phyloP scores from a whole-genome alignment of 164 flowering plant genomes.

The Annona squamosa region DNA sequence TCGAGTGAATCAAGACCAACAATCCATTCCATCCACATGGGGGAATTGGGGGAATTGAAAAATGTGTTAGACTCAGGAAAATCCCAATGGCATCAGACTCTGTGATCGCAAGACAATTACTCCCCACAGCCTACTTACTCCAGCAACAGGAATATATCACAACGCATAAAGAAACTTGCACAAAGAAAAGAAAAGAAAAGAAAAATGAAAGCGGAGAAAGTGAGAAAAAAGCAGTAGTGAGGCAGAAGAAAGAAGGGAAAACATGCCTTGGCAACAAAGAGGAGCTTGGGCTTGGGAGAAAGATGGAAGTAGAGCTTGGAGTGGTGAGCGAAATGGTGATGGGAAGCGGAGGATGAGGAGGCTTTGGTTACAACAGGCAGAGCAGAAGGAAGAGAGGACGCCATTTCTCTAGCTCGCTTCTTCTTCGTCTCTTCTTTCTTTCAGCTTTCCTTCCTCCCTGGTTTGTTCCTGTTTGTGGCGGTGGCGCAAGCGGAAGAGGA shows the following conservation, averaged over 20 bases:
- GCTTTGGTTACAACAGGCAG: constrained; percentile 22
- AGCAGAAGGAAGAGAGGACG: constrained; percentile 25
- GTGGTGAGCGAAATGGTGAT: constrained; percentile 1
- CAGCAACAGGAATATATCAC: neutral
- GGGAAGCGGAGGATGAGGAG: constrained; percentile 13
- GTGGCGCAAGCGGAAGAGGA: neutral
- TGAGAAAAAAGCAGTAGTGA: neutral
- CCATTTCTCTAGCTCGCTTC: constrained; percentile 9
- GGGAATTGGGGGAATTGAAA: too few relatives aligned
- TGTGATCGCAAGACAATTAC: neutral
- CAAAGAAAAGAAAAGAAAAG: neutral
- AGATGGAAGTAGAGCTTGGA: constrained; percentile 30
- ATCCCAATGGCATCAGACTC: neutral
- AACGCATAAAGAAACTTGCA: too few relatives aligned
- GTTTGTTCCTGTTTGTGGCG: neutral
- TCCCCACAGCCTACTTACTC: neutral
- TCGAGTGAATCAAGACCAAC: too few relatives aligned
- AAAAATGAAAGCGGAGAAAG: neutral
- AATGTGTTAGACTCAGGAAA: neutral
- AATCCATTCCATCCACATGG: too few relatives aligned
- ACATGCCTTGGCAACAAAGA: constrained; percentile 29
- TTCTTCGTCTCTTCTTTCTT: neutral
- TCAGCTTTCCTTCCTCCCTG: neutral
- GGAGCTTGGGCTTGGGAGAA: constrained; percentile 32
- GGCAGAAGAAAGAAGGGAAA: neutral